Percentiles rank a stretch among this genome's conserved stretches.
Conservation (phyloP, 345 rosid genomes). For the Citrus inodora region DNA sequence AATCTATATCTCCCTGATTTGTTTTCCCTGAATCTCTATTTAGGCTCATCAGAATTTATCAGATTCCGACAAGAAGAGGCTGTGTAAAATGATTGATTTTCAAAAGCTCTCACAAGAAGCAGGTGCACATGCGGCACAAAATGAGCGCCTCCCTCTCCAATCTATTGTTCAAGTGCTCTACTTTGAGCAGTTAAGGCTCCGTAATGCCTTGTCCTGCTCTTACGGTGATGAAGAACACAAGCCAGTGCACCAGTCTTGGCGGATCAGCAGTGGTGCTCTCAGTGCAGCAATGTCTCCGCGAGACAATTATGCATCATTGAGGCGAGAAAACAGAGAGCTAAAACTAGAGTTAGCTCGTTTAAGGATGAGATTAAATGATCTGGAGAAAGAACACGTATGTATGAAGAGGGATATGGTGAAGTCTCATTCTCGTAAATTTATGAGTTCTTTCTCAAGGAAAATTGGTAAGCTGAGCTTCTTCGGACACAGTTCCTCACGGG, state of each 20-base stretch:
- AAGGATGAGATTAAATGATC: slow-evolving; percentile 89
- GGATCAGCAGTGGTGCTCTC: slow-evolving; percentile 87
- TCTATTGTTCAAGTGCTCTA: slow-evolving; percentile 95
- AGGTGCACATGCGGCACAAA: slow-evolving; percentile 97
- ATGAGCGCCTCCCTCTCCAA: slow-evolving; percentile 93
- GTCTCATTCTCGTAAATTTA: slow-evolving; percentile 83
- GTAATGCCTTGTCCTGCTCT: slow-evolving; percentile 68
- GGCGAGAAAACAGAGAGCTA: slow-evolving; percentile 91
- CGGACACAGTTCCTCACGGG: slow-evolving; percentile 77
- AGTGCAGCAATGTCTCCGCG: slow-evolving; percentile 97
- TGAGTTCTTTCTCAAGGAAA: slow-evolving; percentile 85
- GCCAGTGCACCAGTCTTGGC: slow-evolving; percentile 80
- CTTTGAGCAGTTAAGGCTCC: slow-evolving; percentile 87
- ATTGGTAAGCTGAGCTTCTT: slow-evolving; percentile 79
- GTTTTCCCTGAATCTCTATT: neutral
- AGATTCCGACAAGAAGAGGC: slow-evolving; percentile 81
- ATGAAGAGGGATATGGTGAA: slow-evolving; percentile 96
- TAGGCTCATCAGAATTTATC: slow-evolving; percentile 79
- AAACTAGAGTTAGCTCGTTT: slow-evolving; percentile 90
- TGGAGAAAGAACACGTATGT: slow-evolving; percentile 93
- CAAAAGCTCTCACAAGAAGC: slow-evolving; percentile 98
- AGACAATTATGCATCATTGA: slow-evolving; percentile 92
- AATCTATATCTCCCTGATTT: neutral
- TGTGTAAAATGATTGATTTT: slow-evolving; percentile 78
- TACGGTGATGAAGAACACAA: slow-evolving; percentile 64